phyloP scores from a whole-genome alignment of 2,329 filamentous ascomycete genomes.

The Hypoxylon sp. region DNA sequence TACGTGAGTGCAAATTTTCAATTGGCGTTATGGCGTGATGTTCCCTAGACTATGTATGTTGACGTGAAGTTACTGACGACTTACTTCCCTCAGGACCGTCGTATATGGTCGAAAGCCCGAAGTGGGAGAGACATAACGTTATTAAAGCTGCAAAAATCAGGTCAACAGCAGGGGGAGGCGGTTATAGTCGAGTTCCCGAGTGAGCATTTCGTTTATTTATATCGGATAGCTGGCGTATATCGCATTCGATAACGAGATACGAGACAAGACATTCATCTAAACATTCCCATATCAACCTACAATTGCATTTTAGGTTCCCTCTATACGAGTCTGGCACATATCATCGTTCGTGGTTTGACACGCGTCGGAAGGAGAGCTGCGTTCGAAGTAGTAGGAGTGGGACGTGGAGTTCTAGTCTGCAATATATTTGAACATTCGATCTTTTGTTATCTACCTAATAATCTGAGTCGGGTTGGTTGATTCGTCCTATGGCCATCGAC shows the following conservation, averaged over 20 bases:
- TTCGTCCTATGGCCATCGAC: neutral
- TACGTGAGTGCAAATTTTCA: constrained; percentile 13
- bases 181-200: constrained; percentile 1
- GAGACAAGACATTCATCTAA: constrained; percentile 4
- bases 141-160: neutral
- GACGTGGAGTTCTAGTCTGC: neutral
- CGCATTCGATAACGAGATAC: constrained; percentile 13
- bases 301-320: constrained; percentile 8
- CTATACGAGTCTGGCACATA: constrained; percentile 3
- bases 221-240: neutral
- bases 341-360: neutral
- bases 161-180: neutral
- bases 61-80: neutral
- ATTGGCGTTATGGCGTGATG: neutral
- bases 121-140: constrained; percentile 1
- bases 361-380: neutral
- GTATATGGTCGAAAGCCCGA: constrained; percentile 31
- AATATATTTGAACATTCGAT: neutral
- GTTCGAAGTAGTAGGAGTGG: neutral
- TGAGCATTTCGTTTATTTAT: constrained; percentile 14
- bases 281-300: neutral
- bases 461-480: neutral
- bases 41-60: neutral
- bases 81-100: constrained; percentile 13
- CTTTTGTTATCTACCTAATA: neutral